A percentile compares a stretch with the other conserved stretches of the same genome.
Evolutionary conservation across 1,284 basidiomycete genomes (phyloP).

Genomic region (Trametes versicolor): DNA sequence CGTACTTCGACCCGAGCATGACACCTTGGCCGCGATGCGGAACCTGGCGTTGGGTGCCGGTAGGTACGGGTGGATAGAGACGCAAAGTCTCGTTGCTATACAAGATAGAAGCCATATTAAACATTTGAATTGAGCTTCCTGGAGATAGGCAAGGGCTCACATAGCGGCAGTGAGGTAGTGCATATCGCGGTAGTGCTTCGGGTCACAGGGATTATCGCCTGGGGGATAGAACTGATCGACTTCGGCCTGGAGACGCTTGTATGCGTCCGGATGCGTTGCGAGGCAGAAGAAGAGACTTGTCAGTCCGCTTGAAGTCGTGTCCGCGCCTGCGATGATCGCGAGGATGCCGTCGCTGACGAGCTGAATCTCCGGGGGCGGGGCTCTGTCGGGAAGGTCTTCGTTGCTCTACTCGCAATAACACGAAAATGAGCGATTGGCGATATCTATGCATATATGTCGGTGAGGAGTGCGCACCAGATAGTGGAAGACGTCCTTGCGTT

Average conservation of each 20-base stretch:
- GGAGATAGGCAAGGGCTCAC: conserved; percentile 34
- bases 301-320: conserved; percentile 42
- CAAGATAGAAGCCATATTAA: not conserved
- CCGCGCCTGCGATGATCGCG: conserved; percentile 43
- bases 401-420: conserved; percentile 28
- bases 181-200: conserved; percentile 37
- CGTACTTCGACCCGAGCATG: conserved; percentile 42
- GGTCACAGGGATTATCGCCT: conserved; percentile 41
- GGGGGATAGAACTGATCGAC: conserved; percentile 41
- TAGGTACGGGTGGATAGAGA: conserved; percentile 61
- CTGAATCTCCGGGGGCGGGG: conserved; percentile 15
- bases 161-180: conserved; percentile 45
- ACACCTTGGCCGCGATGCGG: conserved; percentile 33
- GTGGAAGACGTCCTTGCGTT: conserved; percentile 37
- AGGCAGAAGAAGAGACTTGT: conserved; percentile 36
- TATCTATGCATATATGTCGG: conserved; percentile 4
- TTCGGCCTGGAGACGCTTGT: conserved; percentile 40
- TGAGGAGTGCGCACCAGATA: conserved; percentile 25
- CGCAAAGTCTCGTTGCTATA: conserved; percentile 67
- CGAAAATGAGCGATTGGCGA: too few relatives aligned
- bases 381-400: conserved; percentile 30
- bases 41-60: conserved; percentile 59
- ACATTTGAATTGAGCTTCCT: not conserved
- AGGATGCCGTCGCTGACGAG: conserved; percentile 31
- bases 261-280: conserved; percentile 25